Base-by-base conservation (phyloP, 352 stramenopile genomes). In the Sclerospora graminicola region DNA sequence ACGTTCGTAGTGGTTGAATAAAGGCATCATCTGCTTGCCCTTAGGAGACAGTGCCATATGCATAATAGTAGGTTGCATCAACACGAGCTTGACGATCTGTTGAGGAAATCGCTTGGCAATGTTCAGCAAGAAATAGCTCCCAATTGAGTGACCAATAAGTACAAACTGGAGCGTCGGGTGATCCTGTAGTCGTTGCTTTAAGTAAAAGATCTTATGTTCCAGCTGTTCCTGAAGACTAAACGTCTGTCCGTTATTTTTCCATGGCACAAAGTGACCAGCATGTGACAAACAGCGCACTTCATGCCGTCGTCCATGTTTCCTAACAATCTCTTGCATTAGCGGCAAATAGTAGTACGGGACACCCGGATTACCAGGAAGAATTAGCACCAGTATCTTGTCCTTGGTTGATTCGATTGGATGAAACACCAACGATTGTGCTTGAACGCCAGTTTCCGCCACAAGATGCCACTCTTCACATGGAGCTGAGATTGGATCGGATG, bases 21-120 rank as follows among this genome's bases (percentile, higher is more conserved):
- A 18, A 5, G 69, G 72, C 48, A 60, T 61, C 53, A 85, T 63
- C 26, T 58, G 35, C 15, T 42, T 50, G 28, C 65, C 76, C 37
- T 83, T 71, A 2, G 51, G 37, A 8, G 70, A 70, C 18, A 62
- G 30, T 0, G 51, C 68, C 38, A 88, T 83, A 55, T 80, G 66
- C 58, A 69, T 69, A 46, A 88, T 69, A 10, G 70, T 75, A 1
- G 76, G 76, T 45, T 85, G 72, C 68, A 88, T 82, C 15, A 85
- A 42, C 40, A 84, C 74, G 9, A 84, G 32, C 58, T 70, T 82
- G 31, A 50, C 60, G 30, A 85, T 57, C 18, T 67, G 66, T 30
- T 72, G 41, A 13, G 69, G 73, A 52, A 77, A 88, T 21, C 53
- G 48, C 35, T 56, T 40, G 4, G 74, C 63, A 35, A 88, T 60